Evolutionary conservation across 305 asterid genomes (phyloP), one percentile per base, ranked within the genome.

Genomic region (Fraxinus ornus): DNA sequence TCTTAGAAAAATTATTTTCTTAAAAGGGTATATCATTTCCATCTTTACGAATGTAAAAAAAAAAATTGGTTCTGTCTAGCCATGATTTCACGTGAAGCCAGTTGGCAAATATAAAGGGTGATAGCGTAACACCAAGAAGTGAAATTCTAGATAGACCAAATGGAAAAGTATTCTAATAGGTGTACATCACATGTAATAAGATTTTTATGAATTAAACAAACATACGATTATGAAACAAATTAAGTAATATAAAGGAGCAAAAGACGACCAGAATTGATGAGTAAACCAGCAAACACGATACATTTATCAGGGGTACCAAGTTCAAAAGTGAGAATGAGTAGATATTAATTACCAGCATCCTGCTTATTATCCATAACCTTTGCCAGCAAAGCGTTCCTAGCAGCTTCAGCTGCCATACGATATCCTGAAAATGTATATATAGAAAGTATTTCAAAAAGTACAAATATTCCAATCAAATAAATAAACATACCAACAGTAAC

Each of bases 391-490:
- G 97, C 96, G 82, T 85, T 85, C 80, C 94, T 90, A 7, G 98
- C 96, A 86, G 95, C 91, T 84, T 94, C 98, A 73, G 95, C 90
- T 39, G 97, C 98, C 97, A 94, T 88, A 17, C 98, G 98, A 75
- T 88, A 94, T 73, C 98, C 98, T 94, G 86, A 76, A 78, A 75
- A 79, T 4, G 33, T 30, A 32, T 21, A 57, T 17, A 78, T 30
- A 79, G 24, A 13, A 39, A 13, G 13, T 68, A 79, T 30, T 75
- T 57, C 2, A 12, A 66, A 71, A 49, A 17, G 3, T 9, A 77
- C 21, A 5, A 13, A 24, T n/a, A 60, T 60, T 52, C 70, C 9
- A 73, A 79, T 37, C 19, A 47, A 28, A 41, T 39, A n/a, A 35
- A 84, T 39, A 22, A 13, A 52, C 15, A 52, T 78, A 73, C 21